Evolutionary conservation across 2,329 filamentous ascomycete species (phyloP), one percentile per base, ranked within the genome.

Genomic region (Orbilia oligospora): DNA sequence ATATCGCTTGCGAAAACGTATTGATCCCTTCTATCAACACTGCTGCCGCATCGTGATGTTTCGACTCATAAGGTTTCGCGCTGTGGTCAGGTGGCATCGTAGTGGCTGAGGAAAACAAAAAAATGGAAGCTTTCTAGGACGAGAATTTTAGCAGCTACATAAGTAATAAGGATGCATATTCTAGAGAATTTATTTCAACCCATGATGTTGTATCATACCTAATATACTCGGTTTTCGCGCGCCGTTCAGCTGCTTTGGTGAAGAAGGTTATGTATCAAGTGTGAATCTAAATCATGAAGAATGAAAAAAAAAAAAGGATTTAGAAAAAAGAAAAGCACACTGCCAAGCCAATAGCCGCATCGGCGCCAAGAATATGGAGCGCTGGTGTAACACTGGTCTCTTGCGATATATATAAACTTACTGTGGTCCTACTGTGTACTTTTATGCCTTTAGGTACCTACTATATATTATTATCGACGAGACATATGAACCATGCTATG

Each of bases 1-100:
- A 66, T 51, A 48, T 27, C 24, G 51, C 41, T 16, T 48, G 36
- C 8, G 73, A 77, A 44, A 77, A 71, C 0, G 67, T 27, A 46
- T 18, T 51, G n/a, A 77, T 38, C 10, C 18, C 73, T 14, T 68
- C 56, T 14, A 36, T 44, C 12, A 61, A 61, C 9, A 27, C 20
- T 2, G 20, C 18, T 12, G 56, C 56, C 36, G 36, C 33, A 14
- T n/a, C 12, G 16, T 61, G n/a, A 10, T 18, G 33, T 36, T 22
- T 38, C 12, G 22, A 12, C 18, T 16, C 36, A 9, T 22, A 8
- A 3, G 4, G 33, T 44, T 22, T 36, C 10, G 56, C 10, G 33
- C 1, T n/a, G 9, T 44, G 14, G 10, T 10, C 8, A 12, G 36
- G 33, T 12, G 33, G 10, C 56, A 41, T 61, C 6, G 33, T 58